These are phyloP conservation scores for Violaceomyces palustris DNA, from an alignment of 1,284 basidiomycete genomes.

Conservation along the genomic window DNA sequence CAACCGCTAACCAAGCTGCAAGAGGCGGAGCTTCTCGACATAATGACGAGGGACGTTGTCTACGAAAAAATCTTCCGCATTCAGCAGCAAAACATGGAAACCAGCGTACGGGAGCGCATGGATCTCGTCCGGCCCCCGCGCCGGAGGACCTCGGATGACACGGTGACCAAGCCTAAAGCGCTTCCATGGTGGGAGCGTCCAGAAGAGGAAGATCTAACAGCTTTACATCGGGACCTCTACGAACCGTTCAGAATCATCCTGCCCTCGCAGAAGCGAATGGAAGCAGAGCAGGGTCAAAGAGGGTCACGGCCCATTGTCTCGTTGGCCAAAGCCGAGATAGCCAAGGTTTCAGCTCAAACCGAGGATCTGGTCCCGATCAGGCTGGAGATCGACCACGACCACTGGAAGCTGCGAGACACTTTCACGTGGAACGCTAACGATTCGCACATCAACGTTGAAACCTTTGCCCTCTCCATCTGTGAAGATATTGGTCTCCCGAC, in stretches of 20 bases:
- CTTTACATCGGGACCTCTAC: constrained; percentile 18
- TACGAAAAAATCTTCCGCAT: constrained; percentile 55
- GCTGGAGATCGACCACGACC: constrained; percentile 84
- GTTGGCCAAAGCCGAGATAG: constrained; percentile 53
- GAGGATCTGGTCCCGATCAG: constrained; percentile 87
- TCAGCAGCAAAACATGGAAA: constrained; percentile 32
- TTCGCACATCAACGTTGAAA: constrained; percentile 77
- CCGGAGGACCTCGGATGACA: constrained; percentile 15
- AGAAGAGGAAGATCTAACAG: constrained; percentile 20
- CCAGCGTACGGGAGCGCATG: constrained; percentile 29
- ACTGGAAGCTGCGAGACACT: constrained; percentile 87
- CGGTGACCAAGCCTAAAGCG: constrained; percentile 18
- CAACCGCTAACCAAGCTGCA: constrained; percentile 58
- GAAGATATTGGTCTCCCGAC: constrained; percentile 81
- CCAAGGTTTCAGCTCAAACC: constrained; percentile 61
- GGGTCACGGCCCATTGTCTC: constrained; percentile 27
- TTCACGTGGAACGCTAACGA: constrained; percentile 95
- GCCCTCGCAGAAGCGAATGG: constrained; percentile 52
- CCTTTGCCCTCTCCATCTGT: constrained; percentile 81
- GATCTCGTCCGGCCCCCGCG: constrained; percentile 27
- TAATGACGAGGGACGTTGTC: constrained; percentile 59
- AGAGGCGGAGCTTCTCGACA: constrained; percentile 57
- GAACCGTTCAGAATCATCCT: constrained; percentile 35
- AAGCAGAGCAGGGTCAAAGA: constrained; percentile 59
- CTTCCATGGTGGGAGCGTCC: constrained; percentile 47